phyloP scores from a whole-genome alignment of 176 grass and related monocot species.

The Chrysopogon serrulatus region DNA sequence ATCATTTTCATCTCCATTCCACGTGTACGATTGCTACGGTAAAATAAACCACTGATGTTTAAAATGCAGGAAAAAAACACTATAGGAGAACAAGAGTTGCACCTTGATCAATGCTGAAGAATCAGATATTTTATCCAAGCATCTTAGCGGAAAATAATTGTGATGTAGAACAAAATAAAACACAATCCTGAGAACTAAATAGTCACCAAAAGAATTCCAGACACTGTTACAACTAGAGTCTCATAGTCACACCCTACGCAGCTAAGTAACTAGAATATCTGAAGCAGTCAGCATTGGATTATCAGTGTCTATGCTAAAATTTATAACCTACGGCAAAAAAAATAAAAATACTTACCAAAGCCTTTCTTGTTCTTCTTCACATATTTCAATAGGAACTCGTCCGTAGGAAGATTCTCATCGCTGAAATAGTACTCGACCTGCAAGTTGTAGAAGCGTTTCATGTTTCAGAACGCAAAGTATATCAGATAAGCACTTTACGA shows the following conservation, averaged over 20 bases:
- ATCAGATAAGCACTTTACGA: not conserved
- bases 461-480: not conserved
- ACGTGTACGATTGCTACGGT: not conserved
- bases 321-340: conserved; percentile 5
- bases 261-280: not conserved
- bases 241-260: not conserved
- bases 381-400: conserved; percentile 66
- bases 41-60: not conserved
- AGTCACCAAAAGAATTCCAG: not conserved
- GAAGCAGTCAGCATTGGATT: not conserved
- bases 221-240: not conserved
- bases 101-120: not conserved
- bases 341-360: conserved; percentile 58
- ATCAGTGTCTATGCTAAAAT: not conserved
- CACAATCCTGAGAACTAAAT: not conserved
- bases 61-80: not conserved
- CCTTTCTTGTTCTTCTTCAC: conserved; percentile 74
- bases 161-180: not conserved
- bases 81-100: not conserved
- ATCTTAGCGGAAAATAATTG: not conserved
- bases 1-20: conserved; percentile 68
- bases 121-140: not conserved
- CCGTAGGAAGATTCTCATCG: conserved; percentile 81
- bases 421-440: conserved; percentile 97
- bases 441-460: conserved; percentile 6